Evolutionary conservation across 805 yeast genomes (phyloP).

Genomic region (Suhomyces pyralidae): DNA sequence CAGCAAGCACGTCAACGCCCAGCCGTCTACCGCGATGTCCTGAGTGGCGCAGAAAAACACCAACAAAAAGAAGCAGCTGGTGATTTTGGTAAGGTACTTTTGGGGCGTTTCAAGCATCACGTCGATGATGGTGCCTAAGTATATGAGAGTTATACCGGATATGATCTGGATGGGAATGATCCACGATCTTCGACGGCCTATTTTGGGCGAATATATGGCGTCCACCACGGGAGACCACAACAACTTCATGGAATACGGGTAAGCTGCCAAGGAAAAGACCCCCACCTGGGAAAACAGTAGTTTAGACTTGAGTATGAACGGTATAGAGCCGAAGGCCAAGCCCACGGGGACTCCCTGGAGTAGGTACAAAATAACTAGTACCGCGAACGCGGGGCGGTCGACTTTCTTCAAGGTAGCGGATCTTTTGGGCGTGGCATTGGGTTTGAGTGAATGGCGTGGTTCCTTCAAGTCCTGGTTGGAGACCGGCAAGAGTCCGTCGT

Average conservation of each 20-base stretch:
- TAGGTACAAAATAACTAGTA: constrained; percentile 71
- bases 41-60: constrained; percentile 94
- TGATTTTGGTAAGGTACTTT: constrained; percentile 51
- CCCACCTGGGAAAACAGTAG: constrained; percentile 89
- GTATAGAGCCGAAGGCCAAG: constrained; percentile 89
- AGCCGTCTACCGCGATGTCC: constrained; percentile 98
- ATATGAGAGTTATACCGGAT: constrained; percentile 66
- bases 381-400: constrained; percentile 73
- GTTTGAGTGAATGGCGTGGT: neutral
- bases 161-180: constrained; percentile 86
- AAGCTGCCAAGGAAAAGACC: constrained; percentile 83
- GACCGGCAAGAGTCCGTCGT: constrained; percentile 36
- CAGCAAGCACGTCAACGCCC: constrained; percentile 90
- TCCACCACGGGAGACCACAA: constrained; percentile 97
- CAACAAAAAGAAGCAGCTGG: constrained; percentile 68
- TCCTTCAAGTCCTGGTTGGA: constrained; percentile 15
- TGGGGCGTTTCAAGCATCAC: constrained; percentile 49
- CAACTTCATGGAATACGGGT: constrained; percentile 89
- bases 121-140: constrained; percentile 61
- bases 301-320: constrained; percentile 80
- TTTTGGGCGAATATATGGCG: constrained; percentile 60
- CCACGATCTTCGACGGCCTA: constrained; percentile 92
- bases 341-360: constrained; percentile 98
- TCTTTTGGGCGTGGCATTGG: neutral
- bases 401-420: constrained; percentile 5